Conservation (phyloP, 116 monocot species). For the Zostera marina region DNA sequence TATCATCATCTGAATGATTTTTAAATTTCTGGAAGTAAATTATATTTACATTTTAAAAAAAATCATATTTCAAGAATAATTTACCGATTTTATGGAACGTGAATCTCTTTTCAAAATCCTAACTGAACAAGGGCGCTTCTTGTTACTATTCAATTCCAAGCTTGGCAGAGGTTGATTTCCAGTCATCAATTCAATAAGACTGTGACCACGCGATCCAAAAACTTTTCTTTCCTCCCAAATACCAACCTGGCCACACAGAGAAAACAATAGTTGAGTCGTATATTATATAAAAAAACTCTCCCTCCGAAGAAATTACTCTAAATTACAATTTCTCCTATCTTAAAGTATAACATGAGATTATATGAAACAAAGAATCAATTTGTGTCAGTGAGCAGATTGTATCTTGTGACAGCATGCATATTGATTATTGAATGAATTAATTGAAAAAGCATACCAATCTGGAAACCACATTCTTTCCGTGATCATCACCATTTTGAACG, state of each 20-base stretch:
- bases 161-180: constrained; percentile 52
- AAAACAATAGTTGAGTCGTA: neutral
- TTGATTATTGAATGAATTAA: neutral
- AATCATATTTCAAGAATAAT: constrained; percentile 5
- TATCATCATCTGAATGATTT: neutral
- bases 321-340: too few species aligned
- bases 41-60: too few species aligned
- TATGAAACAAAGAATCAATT: neutral
- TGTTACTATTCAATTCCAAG: constrained; percentile 38
- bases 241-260: constrained; percentile 31
- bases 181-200: constrained; percentile 74
- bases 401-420: neutral
- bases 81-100: constrained; percentile 72
- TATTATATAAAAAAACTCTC: neutral
- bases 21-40: too few species aligned
- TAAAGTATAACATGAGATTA: too few species aligned
- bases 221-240: constrained; percentile 99
- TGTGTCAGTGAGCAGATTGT: neutral
- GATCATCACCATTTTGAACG: constrained; percentile 60
- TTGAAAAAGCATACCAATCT: constrained; percentile 39
- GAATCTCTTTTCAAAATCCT: constrained; percentile 75
- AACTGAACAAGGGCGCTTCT: constrained; percentile 66
- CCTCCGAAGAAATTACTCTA: too few species aligned
- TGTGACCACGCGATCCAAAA: constrained; percentile 64
- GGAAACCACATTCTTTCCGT: constrained; percentile 61